Evolutionary conservation across 2,329 filamentous ascomycete species (phyloP).

Genomic region (Pseudogymnoascus sp.): DNA sequence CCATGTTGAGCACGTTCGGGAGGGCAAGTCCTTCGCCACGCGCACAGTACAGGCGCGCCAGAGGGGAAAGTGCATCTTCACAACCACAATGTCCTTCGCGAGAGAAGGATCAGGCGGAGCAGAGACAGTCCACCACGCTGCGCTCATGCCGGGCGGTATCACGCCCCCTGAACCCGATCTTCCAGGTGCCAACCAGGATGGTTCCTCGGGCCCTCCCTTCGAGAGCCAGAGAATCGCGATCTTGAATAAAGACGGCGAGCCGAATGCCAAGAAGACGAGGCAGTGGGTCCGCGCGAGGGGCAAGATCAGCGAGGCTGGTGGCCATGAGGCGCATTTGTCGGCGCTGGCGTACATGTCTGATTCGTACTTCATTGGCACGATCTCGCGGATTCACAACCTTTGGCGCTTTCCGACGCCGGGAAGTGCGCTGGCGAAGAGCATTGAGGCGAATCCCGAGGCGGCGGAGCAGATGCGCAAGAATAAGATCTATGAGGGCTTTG

Average conservation of each 20-base stretch:
- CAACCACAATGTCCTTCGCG: conserved; percentile 85
- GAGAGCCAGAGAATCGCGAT: conserved; percentile 50
- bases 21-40: conserved; percentile 83
- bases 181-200: conserved; percentile 23
- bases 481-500: conserved; percentile 26
- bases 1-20: conserved; percentile 87
- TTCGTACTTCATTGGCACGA: conserved; percentile 86
- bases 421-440: neutral
- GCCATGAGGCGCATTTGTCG: conserved; percentile 71
- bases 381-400: conserved; percentile 71
- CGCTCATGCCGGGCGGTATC: conserved; percentile 45
- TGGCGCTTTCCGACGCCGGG: conserved; percentile 59
- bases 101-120: conserved; percentile 50
- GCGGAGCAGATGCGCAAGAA: conserved; percentile 40
- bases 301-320: conserved; percentile 63
- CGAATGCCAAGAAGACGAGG: conserved; percentile 59
- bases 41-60: conserved; percentile 94
- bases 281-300: conserved; percentile 73
- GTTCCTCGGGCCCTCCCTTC: conserved; percentile 41
- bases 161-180: conserved; percentile 28
- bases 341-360: conserved; percentile 92
- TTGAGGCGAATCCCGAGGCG: conserved; percentile 34
- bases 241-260: conserved; percentile 44
- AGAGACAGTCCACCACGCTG: conserved; percentile 56
- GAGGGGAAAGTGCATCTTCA: conserved; percentile 84